Evolutionary conservation across 208 protist species (phyloP), one percentile per base, ranked within the genome.

Genomic region (Wallacemonas collosoma): DNA sequence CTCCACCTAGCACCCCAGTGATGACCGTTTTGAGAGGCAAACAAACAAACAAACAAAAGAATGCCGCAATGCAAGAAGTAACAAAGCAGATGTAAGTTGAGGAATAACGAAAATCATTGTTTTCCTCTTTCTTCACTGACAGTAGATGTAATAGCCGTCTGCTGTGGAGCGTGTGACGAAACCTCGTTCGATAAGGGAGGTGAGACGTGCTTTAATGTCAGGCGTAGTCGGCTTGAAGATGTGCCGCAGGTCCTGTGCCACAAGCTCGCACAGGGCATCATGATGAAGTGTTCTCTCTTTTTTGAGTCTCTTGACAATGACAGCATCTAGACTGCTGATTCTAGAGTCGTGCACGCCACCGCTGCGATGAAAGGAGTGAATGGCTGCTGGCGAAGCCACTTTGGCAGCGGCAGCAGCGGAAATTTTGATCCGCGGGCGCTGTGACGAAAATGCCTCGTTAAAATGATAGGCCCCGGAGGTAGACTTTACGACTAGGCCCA

Each of bases 281-380:
- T 91, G 84, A 17, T 78, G 75, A 40, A 90, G 61, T n/a, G 63
- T 81, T 48, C 82, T 83, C n/a, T 82, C 66, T 15, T 65, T 75
- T 54, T 95, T 95, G 54, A 95, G 73, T 15, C 88, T 64, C 44
- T 86, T 86, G 1, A 93, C 76, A 68, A 94, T 86, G 17, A 60
- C 83, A n/a, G 85, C 78, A 58, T 95, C 87, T 35, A 93, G 55
- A 65, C 76, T 85, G 47, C 78, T 76, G 8, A 77, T 79, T 58
- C 75, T 67, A 40, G 75, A 65, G 12, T 68, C 71, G 11, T 88
- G 77, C 51, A 77, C 57, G 1, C 40, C 60, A 44, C 12, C 60
- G 8, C 36, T 26, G 43, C 43, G 60, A 4, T 41, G 60, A 38
- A 36, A 12, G 4, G 60, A 50, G 43, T 45, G 40, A 35, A 12